A percentile compares a stretch with the other conserved stretches of the same genome.
These are phyloP conservation scores for Pouteria glomerata DNA, from an alignment of 148 eudicot genomes.

Conservation along the genomic window DNA sequence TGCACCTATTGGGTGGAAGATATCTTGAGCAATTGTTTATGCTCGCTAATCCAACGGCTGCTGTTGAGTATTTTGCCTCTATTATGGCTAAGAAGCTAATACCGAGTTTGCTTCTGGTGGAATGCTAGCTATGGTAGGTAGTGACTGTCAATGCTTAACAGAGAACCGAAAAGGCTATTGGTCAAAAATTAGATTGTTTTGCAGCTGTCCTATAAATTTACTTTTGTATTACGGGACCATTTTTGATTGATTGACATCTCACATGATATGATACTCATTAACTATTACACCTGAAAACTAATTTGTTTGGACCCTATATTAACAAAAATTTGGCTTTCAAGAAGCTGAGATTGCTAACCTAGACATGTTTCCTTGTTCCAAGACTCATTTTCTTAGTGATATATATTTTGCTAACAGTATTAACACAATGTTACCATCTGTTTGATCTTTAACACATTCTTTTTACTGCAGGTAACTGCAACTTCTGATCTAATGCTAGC, in stretches of 20 bases:
- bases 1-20: neutral
- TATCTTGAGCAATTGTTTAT: neutral
- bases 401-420: too few species aligned
- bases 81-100: neutral
- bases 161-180: neutral
- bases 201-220: neutral
- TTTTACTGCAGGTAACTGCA: slow-evolving; percentile 60
- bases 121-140: too few species aligned
- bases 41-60: neutral
- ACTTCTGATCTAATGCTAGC: slow-evolving; percentile 93
- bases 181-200: neutral
- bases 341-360: neutral
- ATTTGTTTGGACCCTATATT: neutral
- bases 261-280: neutral
- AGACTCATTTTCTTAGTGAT: too few species aligned
- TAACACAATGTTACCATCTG: neutral
- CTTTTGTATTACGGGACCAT: neutral
- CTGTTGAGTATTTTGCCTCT: neutral
- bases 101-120: neutral
- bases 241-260: neutral
- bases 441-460: neutral
- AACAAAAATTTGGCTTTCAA: neutral
- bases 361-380: neutral
- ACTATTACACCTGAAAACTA: neutral
- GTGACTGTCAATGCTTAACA: neutral